phyloP scores from a whole-genome alignment of 2,329 filamentous ascomycete species.

The Thelonectria olida region DNA sequence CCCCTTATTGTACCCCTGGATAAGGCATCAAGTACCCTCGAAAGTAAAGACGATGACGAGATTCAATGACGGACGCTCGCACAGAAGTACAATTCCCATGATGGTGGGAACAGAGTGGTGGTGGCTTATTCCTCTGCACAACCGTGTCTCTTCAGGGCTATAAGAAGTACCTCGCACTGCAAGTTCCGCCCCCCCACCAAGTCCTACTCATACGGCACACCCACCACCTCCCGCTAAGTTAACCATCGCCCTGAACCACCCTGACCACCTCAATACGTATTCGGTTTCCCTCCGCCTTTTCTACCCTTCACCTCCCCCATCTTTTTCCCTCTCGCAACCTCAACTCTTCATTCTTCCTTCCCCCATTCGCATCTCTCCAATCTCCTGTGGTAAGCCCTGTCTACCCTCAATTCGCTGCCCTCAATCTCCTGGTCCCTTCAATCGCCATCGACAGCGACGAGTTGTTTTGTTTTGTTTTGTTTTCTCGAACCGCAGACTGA shows the following conservation, averaged over 20 bases:
- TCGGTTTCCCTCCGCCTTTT: constrained; percentile 40
- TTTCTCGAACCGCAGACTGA: constrained; percentile 27
- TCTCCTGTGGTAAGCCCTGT: constrained; percentile 25
- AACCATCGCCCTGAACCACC: too few species aligned
- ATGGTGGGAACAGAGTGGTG: too few species aligned
- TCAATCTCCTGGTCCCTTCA: neutral
- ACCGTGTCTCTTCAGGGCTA: too few species aligned
- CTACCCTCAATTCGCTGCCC: neutral
- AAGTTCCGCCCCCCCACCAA: constrained; percentile 15
- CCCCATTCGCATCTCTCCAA: constrained; percentile 17
- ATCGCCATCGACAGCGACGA: neutral
- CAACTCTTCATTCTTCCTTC: constrained; percentile 30
- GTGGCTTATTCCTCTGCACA: constrained; percentile 6
- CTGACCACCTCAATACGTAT: constrained; percentile 34
- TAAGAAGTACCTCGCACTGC: neutral
- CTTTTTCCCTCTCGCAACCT: constrained; percentile 35
- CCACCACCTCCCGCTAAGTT: constrained; percentile 38
- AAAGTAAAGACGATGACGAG: neutral
- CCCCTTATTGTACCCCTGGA: neutral
- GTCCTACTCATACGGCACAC: too few species aligned
- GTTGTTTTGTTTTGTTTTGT: too few species aligned
- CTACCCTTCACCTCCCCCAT: constrained; percentile 41
- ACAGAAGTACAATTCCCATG: too few species aligned
- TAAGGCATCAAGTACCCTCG: neutral
- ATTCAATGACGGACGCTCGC: too few species aligned